phyloP scores from a whole-genome alignment of 2,329 filamentous ascomycete genomes.

The Colletotrichum karsti region DNA sequence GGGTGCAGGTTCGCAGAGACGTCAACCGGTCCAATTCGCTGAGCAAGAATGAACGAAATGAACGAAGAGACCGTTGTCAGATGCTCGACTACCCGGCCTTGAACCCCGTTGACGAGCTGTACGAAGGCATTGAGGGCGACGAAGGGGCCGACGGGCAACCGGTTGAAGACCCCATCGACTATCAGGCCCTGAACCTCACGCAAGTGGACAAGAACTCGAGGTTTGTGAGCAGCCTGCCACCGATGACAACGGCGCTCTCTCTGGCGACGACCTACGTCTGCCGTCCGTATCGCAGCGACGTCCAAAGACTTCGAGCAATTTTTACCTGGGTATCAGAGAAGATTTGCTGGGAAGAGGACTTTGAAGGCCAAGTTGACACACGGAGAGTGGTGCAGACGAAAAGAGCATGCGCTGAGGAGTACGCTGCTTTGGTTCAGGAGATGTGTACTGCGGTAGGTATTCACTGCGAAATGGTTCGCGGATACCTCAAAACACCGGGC shows the following conservation, averaged over 20 bases:
- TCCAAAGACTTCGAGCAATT: constrained; percentile 91
- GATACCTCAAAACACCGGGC: constrained; percentile 90
- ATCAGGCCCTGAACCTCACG: constrained; percentile 78
- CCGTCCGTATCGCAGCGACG: constrained; percentile 91
- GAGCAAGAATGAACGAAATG: constrained; percentile 85
- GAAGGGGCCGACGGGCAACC: constrained; percentile 87
- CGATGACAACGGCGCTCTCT: constrained; percentile 81
- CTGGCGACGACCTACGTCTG: constrained; percentile 93
- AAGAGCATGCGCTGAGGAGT: constrained; percentile 87
- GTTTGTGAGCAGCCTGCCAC: constrained; percentile 85
- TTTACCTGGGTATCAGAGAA: constrained; percentile 98
- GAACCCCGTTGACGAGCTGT: constrained; percentile 88
- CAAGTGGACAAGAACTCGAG: constrained; percentile 96
- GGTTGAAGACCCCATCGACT: constrained; percentile 84
- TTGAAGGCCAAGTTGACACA: constrained; percentile 85
- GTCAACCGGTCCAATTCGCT: constrained; percentile 95
- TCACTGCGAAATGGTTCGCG: constrained; percentile 85
- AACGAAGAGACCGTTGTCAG: constrained; percentile 88
- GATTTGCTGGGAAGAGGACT: constrained; percentile 94
- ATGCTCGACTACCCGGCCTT: constrained; percentile 93
- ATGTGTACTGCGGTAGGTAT: constrained; percentile 94
- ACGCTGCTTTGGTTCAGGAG: constrained; percentile 86
- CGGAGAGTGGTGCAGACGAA: constrained; percentile 84
- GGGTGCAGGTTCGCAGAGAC: constrained; percentile 97
- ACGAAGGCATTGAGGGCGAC: constrained; percentile 86